These are phyloP conservation scores for Gastrolobium villosum DNA, from an alignment of 306 rosid genomes.

Conservation along the genomic window DNA sequence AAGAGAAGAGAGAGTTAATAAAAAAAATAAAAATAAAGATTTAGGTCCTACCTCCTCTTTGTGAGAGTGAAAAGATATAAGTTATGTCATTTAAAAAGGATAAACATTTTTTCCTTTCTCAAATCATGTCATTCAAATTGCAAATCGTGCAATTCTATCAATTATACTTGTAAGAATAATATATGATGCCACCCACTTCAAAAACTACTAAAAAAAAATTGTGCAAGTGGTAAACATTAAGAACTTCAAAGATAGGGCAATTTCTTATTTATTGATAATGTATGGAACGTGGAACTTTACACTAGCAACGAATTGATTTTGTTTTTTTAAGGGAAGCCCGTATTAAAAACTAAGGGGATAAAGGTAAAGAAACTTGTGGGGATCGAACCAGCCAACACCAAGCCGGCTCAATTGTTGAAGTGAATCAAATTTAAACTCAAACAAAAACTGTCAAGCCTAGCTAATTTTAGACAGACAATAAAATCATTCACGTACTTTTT, in stretches of 20 bases:
- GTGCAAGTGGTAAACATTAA: not conserved
- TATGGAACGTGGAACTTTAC: not conserved
- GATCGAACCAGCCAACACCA: not conserved
- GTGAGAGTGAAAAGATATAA: no score
- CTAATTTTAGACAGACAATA: no score
- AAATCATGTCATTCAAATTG: no score
- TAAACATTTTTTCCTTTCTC: no score
- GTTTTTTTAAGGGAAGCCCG: not conserved
- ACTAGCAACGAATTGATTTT: not conserved
- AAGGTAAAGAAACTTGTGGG: not conserved
- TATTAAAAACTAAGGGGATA: not conserved
- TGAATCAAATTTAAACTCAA: conserved; percentile 6
- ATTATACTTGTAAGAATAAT: not conserved
- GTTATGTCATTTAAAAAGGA: no score
- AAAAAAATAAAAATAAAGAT: no score
- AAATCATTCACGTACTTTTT: no score
- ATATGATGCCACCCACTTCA: not conserved
- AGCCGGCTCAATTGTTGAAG: not conserved
- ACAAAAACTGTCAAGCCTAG: not conserved
- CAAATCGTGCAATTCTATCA: no score
- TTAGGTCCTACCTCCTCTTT: no score
- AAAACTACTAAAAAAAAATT: not conserved
- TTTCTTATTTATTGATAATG: not conserved
- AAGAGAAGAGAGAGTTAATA: no score
- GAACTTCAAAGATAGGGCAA: not conserved